phyloP scores from a whole-genome alignment of 371 early-diverging fungal genomes.

The Cokeromyces recurvatus region DNA sequence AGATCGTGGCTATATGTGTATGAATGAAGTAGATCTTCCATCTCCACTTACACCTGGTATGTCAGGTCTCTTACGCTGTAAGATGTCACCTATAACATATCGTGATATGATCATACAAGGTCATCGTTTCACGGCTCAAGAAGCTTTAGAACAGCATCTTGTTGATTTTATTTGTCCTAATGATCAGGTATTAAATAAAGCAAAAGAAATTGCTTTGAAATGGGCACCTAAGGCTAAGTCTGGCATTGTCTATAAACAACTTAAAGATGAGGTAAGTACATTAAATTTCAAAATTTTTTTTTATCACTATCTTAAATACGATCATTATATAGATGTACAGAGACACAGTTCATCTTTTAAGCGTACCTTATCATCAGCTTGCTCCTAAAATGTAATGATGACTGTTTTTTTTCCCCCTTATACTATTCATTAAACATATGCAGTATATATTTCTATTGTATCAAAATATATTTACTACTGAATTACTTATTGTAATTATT shows the following conservation, averaged over 20 bases:
- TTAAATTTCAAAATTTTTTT: background rate
- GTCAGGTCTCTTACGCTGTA: conserved; percentile 62
- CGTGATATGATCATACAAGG: conserved; percentile 68
- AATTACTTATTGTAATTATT: too few species aligned
- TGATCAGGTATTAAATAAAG: conserved; percentile 44
- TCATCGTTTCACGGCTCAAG: conserved; percentile 57
- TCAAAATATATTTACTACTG: too few species aligned
- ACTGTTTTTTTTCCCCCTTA: too few species aligned
- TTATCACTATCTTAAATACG: background rate
- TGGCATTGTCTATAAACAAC: conserved; percentile 39
- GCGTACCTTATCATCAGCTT: conserved; percentile 25
- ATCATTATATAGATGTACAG: conserved; percentile 23
- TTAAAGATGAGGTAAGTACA: conserved; percentile 40
- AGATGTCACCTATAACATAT: conserved; percentile 50
- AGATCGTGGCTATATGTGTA: conserved; percentile 75
- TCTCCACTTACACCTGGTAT: conserved; percentile 70
- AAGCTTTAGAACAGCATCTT: conserved; percentile 57
- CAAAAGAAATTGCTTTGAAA: conserved; percentile 54
- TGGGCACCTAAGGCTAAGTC: conserved; percentile 54
- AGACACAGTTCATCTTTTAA: conserved; percentile 13
- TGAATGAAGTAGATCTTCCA: conserved; percentile 81
- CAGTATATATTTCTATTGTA: too few species aligned
- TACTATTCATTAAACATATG: too few species aligned
- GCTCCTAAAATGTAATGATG: conserved; percentile 35
- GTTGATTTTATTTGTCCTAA: conserved; percentile 56